A percentile compares a stretch with the other conserved stretches of the same genome.
Conservation (phyloP, 1,139 yeast genomes). For the Magnusiomyces suaveolens region DNA sequence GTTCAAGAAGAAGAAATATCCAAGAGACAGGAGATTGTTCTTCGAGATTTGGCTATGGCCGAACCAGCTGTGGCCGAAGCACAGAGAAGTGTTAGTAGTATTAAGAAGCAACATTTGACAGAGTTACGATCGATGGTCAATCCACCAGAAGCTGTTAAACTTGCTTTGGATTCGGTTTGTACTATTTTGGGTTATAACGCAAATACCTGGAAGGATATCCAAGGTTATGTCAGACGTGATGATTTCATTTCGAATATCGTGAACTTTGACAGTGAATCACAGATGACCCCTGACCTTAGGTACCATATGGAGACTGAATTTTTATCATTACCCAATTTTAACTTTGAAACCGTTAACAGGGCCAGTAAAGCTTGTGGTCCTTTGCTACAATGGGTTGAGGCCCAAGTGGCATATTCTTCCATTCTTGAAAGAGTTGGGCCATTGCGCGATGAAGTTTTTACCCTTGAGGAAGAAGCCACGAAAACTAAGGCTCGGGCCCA, state of each 20-base stretch:
- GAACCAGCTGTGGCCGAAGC: slow-evolving; percentile 85
- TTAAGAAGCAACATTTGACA: slow-evolving; percentile 83
- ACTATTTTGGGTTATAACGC: slow-evolving; percentile 65
- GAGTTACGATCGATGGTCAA: slow-evolving; percentile 83
- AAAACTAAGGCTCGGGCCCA: slow-evolving; percentile 52
- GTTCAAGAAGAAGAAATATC: slow-evolving; percentile 57
- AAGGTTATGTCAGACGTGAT: slow-evolving; percentile 67
- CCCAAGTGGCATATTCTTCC: slow-evolving; percentile 64
- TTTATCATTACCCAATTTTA: slow-evolving; percentile 54
- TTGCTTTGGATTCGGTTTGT: slow-evolving; percentile 85
- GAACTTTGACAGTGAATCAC: slow-evolving; percentile 54
- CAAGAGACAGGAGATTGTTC: slow-evolving; percentile 46
- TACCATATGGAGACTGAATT: slow-evolving; percentile 50
- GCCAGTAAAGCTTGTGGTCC: slow-evolving; percentile 98
- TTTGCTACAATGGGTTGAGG: slow-evolving; percentile 76
- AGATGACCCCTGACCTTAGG: slow-evolving; percentile 47
- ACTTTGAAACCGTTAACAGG: slow-evolving; percentile 64
- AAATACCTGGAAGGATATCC: slow-evolving; percentile 72
- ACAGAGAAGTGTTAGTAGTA: slow-evolving; percentile 75
- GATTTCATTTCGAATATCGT: slow-evolving; percentile 84
- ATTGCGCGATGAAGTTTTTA: slow-evolving; percentile 52
- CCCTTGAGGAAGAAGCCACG: slow-evolving; percentile 49
- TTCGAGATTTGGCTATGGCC: slow-evolving; percentile 57
- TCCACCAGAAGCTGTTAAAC: slow-evolving; percentile 83
- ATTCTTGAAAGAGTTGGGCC: slow-evolving; percentile 71